phyloP scores from a whole-genome alignment of 306 rosid species.

The Parietaria judaica region DNA sequence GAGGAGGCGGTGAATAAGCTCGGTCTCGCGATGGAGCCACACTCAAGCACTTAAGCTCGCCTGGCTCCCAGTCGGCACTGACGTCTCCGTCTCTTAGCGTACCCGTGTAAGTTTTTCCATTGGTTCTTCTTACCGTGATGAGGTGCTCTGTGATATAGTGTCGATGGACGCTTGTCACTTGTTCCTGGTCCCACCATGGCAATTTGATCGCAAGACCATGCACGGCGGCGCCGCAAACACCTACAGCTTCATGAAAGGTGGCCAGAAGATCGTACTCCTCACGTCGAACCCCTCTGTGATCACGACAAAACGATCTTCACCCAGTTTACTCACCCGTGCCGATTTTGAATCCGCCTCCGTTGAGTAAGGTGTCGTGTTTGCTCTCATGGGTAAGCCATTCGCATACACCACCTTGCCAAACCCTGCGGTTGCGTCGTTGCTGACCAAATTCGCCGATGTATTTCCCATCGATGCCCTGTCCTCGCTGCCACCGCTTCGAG shows the following conservation, averaged over 20 bases:
- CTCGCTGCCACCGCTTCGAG: background rate
- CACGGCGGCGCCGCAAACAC: background rate
- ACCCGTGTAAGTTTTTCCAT: background rate
- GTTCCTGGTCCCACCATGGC: background rate
- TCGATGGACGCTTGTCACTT: background rate
- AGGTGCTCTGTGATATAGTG: background rate
- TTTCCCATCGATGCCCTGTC: background rate
- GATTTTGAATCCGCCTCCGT: background rate
- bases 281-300: background rate
- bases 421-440: background rate
- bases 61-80: too few species aligned
- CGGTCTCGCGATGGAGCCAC: too few species aligned
- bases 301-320: background rate
- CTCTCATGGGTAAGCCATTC: too few species aligned
- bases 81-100: too few species aligned
- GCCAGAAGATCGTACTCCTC: background rate
- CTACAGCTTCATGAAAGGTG: background rate
- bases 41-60: too few species aligned
- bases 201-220: background rate
- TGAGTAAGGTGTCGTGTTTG: background rate
- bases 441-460: background rate
- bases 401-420: background rate
- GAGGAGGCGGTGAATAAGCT: too few species aligned
- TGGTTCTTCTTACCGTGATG: background rate
- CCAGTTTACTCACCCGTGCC: background rate